Conservation (phyloP, 2,329 filamentous ascomycete genomes). For the Colletotrichum sp. region DNA sequence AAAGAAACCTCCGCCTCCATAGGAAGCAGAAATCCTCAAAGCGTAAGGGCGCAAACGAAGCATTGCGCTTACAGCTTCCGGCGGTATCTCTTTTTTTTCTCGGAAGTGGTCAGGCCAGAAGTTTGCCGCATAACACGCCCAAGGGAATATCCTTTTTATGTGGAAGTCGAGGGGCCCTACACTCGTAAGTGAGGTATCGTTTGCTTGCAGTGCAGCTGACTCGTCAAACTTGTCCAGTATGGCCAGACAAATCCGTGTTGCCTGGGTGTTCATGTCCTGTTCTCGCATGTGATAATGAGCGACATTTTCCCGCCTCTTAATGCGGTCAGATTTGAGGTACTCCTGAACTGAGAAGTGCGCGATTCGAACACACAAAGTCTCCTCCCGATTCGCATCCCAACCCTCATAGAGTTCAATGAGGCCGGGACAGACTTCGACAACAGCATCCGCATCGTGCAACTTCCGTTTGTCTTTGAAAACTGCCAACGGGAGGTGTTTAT, state of each 20-base stretch:
- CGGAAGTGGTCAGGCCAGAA: too few relatives aligned
- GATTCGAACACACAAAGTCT: accelerated
- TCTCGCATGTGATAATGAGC: not conserved
- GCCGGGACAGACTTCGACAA: not conserved
- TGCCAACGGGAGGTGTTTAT: accelerated
- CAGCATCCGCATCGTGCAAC: not conserved
- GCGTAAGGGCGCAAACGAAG: not conserved
- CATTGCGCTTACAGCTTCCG: not conserved
- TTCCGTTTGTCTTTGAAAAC: not conserved
- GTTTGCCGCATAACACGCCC: accelerated
- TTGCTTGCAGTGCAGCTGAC: not conserved
- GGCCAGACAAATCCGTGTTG: not conserved
- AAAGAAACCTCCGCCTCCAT: accelerated
- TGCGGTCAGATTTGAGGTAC: not conserved
- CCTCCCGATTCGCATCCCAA: accelerated
- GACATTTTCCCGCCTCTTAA: accelerated
- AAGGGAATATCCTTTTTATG: too few relatives aligned
- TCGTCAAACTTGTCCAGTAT: not conserved
- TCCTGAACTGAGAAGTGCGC: not conserved
- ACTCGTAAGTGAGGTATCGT: too few relatives aligned
- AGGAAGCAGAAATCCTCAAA: not conserved
- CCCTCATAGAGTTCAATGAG: not conserved
- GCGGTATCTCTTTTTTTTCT: too few relatives aligned
- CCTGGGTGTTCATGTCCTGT: too few relatives aligned
- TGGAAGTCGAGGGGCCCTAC: too few relatives aligned